Percentiles rank a stretch among this genome's conserved stretches.
Evolutionary conservation across 2,329 filamentous ascomycete species (phyloP).

Genomic region (Trichoderma citrinoviride): DNA sequence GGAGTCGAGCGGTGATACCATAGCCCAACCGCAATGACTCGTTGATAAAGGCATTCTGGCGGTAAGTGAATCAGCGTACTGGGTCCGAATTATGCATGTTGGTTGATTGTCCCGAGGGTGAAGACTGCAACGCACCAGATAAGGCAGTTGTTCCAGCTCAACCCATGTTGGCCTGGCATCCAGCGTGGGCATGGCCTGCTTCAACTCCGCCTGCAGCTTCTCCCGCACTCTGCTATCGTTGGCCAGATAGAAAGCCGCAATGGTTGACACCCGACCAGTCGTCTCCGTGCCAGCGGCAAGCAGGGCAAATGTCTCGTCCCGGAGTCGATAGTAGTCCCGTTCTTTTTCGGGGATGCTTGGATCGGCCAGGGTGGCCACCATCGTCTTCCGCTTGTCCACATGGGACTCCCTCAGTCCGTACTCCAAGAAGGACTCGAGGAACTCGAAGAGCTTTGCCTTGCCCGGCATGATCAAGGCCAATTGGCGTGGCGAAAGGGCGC

Average conservation of each 20-base stretch:
- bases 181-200: constrained; percentile 9
- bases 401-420: neutral
- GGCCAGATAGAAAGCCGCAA: constrained; percentile 22
- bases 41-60: constrained; percentile 24
- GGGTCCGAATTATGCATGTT: neutral
- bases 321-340: constrained; percentile 20
- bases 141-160: constrained; percentile 23
- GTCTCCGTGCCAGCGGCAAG: constrained; percentile 27
- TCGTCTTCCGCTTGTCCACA: constrained; percentile 3
- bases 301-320: constrained; percentile 25
- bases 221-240: constrained; percentile 7
- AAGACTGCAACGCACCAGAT: constrained; percentile 18
- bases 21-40: constrained; percentile 24
- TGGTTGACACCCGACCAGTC: constrained; percentile 18
- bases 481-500: constrained; percentile 8
- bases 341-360: constrained; percentile 20
- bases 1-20: constrained; percentile 25
- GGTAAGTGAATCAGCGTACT: neutral
- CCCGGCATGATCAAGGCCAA: constrained; percentile 14
- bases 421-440: constrained; percentile 2
- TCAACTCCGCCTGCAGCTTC: constrained; percentile 23
- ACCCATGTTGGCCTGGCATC: constrained; percentile 17
- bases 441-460: constrained; percentile 18
- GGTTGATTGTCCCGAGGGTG: neutral
- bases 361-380: constrained; percentile 19